These are phyloP conservation scores for Sporothrix brasiliensis DNA, from an alignment of 2,329 filamentous ascomycete species.

Conservation along the genomic window DNA sequence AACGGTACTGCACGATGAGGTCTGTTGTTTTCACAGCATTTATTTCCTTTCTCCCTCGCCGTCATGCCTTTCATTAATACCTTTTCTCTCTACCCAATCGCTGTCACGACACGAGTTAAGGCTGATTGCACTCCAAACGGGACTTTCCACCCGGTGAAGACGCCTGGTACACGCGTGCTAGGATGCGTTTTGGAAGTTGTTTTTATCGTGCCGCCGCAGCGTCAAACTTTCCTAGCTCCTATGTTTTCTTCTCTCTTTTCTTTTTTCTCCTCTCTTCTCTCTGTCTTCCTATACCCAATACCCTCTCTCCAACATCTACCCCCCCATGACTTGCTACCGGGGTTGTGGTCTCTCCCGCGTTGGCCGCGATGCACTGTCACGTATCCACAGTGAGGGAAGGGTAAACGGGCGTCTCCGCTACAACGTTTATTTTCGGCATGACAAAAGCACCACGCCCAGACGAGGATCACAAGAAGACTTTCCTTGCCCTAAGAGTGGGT, in stretches of 20 bases:
- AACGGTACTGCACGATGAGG: not conserved
- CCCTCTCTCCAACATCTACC: not conserved
- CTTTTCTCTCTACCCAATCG: not conserved
- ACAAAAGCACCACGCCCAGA: not conserved
- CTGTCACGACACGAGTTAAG: slow-evolving; percentile 17
- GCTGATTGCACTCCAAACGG: slow-evolving; percentile 24
- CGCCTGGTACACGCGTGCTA: slow-evolving; percentile 6
- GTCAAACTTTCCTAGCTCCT: not conserved
- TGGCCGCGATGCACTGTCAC: slow-evolving; percentile 15
- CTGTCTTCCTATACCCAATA: not conserved
- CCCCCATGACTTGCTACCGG: not conserved
- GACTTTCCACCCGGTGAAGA: slow-evolving; percentile 6
- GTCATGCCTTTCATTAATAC: not conserved
- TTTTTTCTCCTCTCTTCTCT: not conserved
- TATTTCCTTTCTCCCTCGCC: not conserved
- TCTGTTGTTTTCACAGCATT: not conserved
- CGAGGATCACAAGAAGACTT: not conserved
- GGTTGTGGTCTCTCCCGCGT: slow-evolving; percentile 6
- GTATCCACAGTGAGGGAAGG: not conserved
- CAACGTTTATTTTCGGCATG: slow-evolving; percentile 7
- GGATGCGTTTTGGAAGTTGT: slow-evolving; percentile 6
- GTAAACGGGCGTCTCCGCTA: not conserved
- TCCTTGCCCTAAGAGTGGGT: not conserved
- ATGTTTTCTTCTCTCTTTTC: slow-evolving; percentile 2
- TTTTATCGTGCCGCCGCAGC: not conserved